phyloP scores from a whole-genome alignment of 768 basidiomycete species.

The Cubamyces sp. region DNA sequence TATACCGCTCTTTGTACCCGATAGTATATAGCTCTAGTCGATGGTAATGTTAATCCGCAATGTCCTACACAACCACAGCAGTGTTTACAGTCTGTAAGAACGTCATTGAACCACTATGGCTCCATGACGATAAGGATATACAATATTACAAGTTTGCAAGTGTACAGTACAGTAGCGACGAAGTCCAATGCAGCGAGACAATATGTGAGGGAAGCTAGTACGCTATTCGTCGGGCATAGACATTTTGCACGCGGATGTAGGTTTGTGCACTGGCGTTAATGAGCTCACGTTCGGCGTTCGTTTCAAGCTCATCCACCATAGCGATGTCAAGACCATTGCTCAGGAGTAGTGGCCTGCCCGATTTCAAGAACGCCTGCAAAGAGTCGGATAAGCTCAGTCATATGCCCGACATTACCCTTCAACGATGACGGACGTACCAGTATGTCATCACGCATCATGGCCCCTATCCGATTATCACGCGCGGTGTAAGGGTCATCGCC shows the following conservation, averaged over 20 bases:
- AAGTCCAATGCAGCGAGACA: not conserved
- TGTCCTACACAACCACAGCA: too few species aligned
- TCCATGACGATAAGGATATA: too few species aligned
- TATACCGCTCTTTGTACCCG: too few species aligned
- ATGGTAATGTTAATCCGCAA: too few species aligned
- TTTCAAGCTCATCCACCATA: conserved; percentile 57
- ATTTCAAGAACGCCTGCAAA: conserved; percentile 62
- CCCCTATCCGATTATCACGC: conserved; percentile 42
- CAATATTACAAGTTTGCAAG: not conserved
- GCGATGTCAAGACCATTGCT: conserved; percentile 60
- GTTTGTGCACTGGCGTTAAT: conserved; percentile 47
- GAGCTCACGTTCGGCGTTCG: conserved; percentile 55
- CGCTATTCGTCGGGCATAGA: conserved; percentile 58
- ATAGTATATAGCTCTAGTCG: too few species aligned
- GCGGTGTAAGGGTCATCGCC: conserved; percentile 42
- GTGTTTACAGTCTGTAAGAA: too few species aligned
- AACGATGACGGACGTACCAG: conserved; percentile 40
- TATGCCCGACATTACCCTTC: not conserved
- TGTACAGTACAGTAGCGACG: not conserved
- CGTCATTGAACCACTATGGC: too few species aligned
- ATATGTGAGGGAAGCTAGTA: not conserved
- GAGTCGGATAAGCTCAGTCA: not conserved
- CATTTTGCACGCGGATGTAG: conserved; percentile 61
- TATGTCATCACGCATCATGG: conserved; percentile 61
- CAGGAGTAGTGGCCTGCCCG: conserved; percentile 69